Evolutionary conservation across 2,329 filamentous ascomycete genomes (phyloP).

Genomic region (Blastomyces parvus): DNA sequence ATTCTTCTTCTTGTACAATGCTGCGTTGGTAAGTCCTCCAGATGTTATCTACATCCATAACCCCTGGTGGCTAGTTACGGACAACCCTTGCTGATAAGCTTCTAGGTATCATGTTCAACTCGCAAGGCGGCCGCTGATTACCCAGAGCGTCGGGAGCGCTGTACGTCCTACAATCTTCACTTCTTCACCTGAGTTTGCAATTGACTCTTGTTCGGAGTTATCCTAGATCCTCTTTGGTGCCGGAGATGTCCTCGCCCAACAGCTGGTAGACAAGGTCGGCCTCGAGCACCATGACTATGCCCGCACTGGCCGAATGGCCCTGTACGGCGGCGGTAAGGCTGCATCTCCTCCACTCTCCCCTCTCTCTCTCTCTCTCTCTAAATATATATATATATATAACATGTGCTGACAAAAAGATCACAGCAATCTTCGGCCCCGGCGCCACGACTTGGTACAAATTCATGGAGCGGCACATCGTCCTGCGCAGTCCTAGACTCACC

Average conservation of each 20-base stretch:
- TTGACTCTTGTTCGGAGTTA: not conserved
- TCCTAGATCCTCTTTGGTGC: conserved; percentile 75
- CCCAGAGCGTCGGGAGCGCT: conserved; percentile 80
- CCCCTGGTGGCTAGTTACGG: conserved; percentile 11
- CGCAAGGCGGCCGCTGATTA: conserved; percentile 72
- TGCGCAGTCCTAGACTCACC: conserved; percentile 55
- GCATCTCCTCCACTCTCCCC: not conserved
- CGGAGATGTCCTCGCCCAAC: conserved; percentile 84
- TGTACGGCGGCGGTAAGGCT: conserved; percentile 40
- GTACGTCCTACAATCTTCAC: conserved; percentile 31
- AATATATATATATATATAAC: no score
- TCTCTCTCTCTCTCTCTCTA: no score
- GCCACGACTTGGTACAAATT: conserved; percentile 81
- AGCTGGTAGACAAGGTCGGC: conserved; percentile 75
- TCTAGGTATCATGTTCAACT: conserved; percentile 76
- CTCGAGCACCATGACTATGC: conserved; percentile 60
- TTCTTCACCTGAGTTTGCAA: not conserved
- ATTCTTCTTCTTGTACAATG: no score
- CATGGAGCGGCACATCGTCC: conserved; percentile 61
- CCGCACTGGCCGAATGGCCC: conserved; percentile 40
- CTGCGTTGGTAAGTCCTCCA: conserved; percentile 33
- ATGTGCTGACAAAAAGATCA: conserved; percentile 12
- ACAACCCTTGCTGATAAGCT: conserved; percentile 11
- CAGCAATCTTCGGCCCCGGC: conserved; percentile 74
- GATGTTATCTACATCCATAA: no score